These are phyloP conservation scores for Aspergillus fructus DNA, from an alignment of 2,329 filamentous ascomycete genomes.

Conservation along the genomic window DNA sequence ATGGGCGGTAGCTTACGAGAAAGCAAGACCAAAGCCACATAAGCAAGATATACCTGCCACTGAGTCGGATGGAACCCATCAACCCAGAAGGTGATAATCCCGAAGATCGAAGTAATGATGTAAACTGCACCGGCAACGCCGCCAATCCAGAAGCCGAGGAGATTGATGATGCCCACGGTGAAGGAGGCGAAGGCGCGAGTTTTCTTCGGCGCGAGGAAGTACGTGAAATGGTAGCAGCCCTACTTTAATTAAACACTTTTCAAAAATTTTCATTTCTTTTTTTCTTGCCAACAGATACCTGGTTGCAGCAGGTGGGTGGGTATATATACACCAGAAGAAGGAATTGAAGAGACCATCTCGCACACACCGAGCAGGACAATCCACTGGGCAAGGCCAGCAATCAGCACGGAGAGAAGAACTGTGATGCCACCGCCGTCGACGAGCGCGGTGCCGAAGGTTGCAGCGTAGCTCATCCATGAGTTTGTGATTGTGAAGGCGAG, in stretches of 20 bases:
- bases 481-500: conserved; percentile 29
- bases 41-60: conserved; percentile 21
- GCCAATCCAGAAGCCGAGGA: conserved; percentile 27
- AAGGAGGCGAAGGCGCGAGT: conserved; percentile 26
- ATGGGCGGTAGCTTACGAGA: not conserved
- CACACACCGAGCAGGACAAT: conserved; percentile 16
- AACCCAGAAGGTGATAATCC: conserved; percentile 13
- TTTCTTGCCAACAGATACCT: too few relatives aligned
- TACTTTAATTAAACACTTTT: conserved; percentile 1
- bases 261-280: too few relatives aligned
- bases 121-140: conserved; percentile 17
- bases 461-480: conserved; percentile 24
- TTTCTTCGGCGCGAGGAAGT: conserved; percentile 23
- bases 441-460: conserved; percentile 24
- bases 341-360: conserved; percentile 16
- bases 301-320: not conserved
- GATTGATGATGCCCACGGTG: conserved; percentile 23
- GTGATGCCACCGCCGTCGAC: conserved; percentile 24
- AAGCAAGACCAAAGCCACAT: conserved; percentile 14
- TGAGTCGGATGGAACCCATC: conserved; percentile 11
- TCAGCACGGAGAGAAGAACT: conserved; percentile 23
- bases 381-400: conserved; percentile 23
- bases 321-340: conserved; percentile 14
- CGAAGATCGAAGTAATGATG: conserved; percentile 19
- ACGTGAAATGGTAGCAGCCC: conserved; percentile 33